A percentile compares a stretch with the other conserved stretches of the same genome.
Evolutionary conservation across 169 alveolate genomes (phyloP).

Genomic region (Plasmodium reichenowi): DNA sequence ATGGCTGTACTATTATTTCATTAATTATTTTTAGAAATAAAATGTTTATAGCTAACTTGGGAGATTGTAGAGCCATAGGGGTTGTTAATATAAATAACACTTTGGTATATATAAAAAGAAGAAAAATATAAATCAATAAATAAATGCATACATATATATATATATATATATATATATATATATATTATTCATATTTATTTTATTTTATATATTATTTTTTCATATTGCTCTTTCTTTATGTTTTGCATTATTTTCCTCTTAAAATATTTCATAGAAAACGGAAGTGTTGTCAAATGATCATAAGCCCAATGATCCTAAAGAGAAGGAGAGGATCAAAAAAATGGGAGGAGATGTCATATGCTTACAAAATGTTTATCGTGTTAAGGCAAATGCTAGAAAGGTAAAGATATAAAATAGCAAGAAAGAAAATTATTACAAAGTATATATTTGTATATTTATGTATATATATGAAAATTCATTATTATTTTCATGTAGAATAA

Average conservation of each 20-base stretch:
- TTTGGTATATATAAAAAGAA: slow-evolving; percentile 15
- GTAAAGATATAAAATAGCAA: slow-evolving; percentile 3
- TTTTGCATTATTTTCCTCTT: neutral
- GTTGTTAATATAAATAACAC: slow-evolving; percentile 41
- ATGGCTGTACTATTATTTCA: slow-evolving; percentile 67
- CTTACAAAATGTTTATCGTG: slow-evolving; percentile 68
- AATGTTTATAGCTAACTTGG: slow-evolving; percentile 68
- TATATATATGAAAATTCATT: neutral
- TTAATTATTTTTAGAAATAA: slow-evolving; percentile 50
- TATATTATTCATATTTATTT: slow-evolving; percentile 2
- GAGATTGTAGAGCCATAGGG: slow-evolving; percentile 77
- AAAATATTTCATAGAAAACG: slow-evolving; percentile 9
- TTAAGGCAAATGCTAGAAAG: slow-evolving; percentile 59
- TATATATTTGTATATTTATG: neutral
- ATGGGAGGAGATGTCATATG: slow-evolving; percentile 76
- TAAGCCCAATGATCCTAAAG: slow-evolving; percentile 74
- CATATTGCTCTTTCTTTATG: neutral
- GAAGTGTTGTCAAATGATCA: slow-evolving; percentile 59
- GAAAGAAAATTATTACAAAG: neutral
- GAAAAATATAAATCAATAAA: neutral
- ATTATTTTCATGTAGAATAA: neutral
- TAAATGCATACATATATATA: neutral
- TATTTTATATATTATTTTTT: neutral
- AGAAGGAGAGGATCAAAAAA: slow-evolving; percentile 70
- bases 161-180: slow-evolving; percentile 7